phyloP scores from a whole-genome alignment of 441 rosid genomes.

The Adansonia madagascariensis region DNA sequence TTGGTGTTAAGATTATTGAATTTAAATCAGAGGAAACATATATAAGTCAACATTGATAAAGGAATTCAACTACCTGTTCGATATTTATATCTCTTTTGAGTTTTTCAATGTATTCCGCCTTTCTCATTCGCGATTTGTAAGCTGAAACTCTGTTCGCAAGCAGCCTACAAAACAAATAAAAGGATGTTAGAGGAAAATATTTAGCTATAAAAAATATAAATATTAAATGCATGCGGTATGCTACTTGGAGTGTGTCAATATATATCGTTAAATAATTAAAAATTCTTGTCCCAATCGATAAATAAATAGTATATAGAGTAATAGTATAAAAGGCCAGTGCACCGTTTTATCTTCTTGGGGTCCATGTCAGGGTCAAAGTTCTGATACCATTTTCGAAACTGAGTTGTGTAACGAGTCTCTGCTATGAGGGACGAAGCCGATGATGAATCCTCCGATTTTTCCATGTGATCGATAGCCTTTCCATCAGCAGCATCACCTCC shows the following conservation, averaged over 20 bases:
- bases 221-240: neutral
- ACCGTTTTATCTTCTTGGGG: conserved; percentile 16
- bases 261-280: neutral
- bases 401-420: neutral
- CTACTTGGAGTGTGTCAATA: neutral
- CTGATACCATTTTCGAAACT: neutral
- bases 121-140: conserved; percentile 11
- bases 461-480: neutral
- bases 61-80: neutral
- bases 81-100: neutral
- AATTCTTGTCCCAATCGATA: neutral
- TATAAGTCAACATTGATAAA: neutral
- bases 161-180: neutral
- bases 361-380: conserved; percentile 6
- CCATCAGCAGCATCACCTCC: neutral
- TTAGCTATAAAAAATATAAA: neutral
- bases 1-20: neutral
- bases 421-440: neutral
- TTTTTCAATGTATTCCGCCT: neutral
- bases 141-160: conserved; percentile 20
- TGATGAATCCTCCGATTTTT: neutral
- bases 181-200: neutral
- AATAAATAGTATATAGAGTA: neutral
- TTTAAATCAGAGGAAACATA: neutral
- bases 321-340: neutral